Base-by-base conservation (phyloP, 345 rosid genomes). In the Adansonia digitata region DNA sequence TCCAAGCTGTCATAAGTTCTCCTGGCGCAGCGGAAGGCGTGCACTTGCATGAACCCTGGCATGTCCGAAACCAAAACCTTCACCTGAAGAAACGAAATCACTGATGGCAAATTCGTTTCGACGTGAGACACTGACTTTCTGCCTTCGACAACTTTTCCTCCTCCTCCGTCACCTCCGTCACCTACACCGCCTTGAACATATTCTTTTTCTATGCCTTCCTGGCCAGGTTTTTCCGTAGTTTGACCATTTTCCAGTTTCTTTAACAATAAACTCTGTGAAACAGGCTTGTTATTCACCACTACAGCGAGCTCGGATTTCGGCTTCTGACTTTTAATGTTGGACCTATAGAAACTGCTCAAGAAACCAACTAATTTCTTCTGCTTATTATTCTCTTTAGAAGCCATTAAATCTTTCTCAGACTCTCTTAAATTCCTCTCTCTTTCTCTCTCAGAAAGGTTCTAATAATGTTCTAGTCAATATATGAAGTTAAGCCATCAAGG, bases 41-140 rank as follows among this genome's bases (percentile, higher is more conserved):
- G 98, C 39, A 82, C 89, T 73, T 92, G 98, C 98, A 94, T 94
- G 84, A 81, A 87, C 57, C 86, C 94, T 31, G 97, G 93, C 98
- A 94, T 94, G 75, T 94, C 98, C 13, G 86, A 71, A 5, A 88
- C 93, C 83, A 94, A 63, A 34, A 94, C 92, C 86, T 80, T 94
- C 83, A 90, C 96, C 69, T 91, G 93, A 72, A 92, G 88, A 84
- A 94, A 89, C 68, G 89, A 76, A 15, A 82, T 88, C 73, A 84
- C 96, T 18, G 90, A 88, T 52, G 74, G 68, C 77, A 89, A 71
- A 74, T 89, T 90, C 20, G 87, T 79, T 79, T 94, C 96, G 74
- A 88, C 86, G 35, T 89, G 88, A 0, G 98, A 94, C 71, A 94
- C 93, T 15, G 98, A 94, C 57, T 81, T 92, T 81, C 98, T 87